These are phyloP conservation scores for Diaporthe velutina DNA, from an alignment of 2,329 filamentous ascomycete genomes.

Conservation along the genomic window DNA sequence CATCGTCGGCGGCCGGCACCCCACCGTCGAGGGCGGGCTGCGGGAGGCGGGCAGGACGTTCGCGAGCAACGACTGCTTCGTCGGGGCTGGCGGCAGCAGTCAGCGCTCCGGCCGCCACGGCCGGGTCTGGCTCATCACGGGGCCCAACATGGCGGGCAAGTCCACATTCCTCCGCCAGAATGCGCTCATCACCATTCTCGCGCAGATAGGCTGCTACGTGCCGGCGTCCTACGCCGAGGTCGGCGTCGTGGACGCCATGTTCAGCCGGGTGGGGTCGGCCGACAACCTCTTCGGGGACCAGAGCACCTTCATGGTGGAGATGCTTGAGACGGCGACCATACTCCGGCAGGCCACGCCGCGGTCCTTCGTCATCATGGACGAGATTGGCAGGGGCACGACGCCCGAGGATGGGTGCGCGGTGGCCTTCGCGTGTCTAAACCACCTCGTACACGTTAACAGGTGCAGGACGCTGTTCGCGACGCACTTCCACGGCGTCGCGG, in stretches of 20 bases:
- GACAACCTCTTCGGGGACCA: slow-evolving; percentile 96
- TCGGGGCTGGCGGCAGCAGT: slow-evolving; percentile 74
- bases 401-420: slow-evolving; percentile 92
- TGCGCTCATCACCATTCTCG: slow-evolving; percentile 92
- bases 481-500: slow-evolving; percentile 89
- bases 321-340: slow-evolving; percentile 95
- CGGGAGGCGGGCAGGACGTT: slow-evolving; percentile 84
- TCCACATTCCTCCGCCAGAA: slow-evolving; percentile 97
- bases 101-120: slow-evolving; percentile 60
- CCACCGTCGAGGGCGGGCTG: slow-evolving; percentile 89
- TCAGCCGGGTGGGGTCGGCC: slow-evolving; percentile 91
- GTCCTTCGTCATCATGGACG: slow-evolving; percentile 98
- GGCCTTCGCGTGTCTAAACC: slow-evolving; percentile 87
- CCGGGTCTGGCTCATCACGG: slow-evolving; percentile 76
- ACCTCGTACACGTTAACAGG: slow-evolving; percentile 82
- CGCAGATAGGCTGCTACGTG: slow-evolving; percentile 93
- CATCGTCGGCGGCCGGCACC: slow-evolving; percentile 89
- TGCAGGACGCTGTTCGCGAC: slow-evolving; percentile 92
- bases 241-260: slow-evolving; percentile 95
- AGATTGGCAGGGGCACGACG: slow-evolving; percentile 94
- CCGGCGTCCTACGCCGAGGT: slow-evolving; percentile 88
- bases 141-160: slow-evolving; percentile 99
- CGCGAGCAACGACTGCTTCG: slow-evolving; percentile 85
- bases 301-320: slow-evolving; percentile 99
- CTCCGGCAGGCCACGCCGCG: slow-evolving; percentile 84